Percentiles rank a stretch among this genome's conserved stretches.
phyloP scores from a whole-genome alignment of 306 rosid genomes.

The Calophaca sinica region DNA sequence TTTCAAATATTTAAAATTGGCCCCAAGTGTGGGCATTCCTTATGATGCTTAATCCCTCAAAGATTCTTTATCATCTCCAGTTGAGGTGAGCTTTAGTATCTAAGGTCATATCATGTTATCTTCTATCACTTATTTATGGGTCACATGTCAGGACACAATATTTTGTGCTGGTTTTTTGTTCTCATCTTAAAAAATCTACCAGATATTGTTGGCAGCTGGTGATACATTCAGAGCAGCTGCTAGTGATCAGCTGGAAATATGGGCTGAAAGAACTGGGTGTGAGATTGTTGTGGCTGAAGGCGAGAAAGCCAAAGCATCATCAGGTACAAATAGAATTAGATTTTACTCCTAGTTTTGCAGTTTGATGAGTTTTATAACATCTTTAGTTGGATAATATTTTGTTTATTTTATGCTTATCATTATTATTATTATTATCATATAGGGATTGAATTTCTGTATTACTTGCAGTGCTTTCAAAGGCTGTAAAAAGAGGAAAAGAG shows the following conservation, averaged over 20 bases:
- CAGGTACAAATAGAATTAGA: slow-evolving; percentile 59
- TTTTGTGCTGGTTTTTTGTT: slow-evolving; percentile 36
- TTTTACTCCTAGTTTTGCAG: slow-evolving; percentile 13
- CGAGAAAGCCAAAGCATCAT: slow-evolving; percentile 85
- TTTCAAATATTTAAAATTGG: slow-evolving; percentile 24
- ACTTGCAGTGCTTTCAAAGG: slow-evolving; percentile 89
- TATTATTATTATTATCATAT: background rate
- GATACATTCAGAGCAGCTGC: slow-evolving; percentile 99
- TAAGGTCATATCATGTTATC: slow-evolving; percentile 22
- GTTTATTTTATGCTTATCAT: background rate
- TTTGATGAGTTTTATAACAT: slow-evolving; percentile 13
- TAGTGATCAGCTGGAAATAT: slow-evolving; percentile 94
- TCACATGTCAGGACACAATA: slow-evolving; percentile 19
- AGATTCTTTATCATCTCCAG: background rate
- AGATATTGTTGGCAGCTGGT: slow-evolving; percentile 98
- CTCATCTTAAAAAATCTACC: slow-evolving; percentile 46
- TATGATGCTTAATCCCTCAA: slow-evolving; percentile 15
- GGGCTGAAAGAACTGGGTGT: slow-evolving; percentile 98
- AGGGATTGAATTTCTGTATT: slow-evolving; percentile 50
- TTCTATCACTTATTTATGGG: slow-evolving; percentile 23
- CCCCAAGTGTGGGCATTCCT: slow-evolving; percentile 1
- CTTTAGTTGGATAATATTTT: background rate
- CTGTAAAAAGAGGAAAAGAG: slow-evolving; percentile 90
- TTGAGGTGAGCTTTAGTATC: slow-evolving; percentile 14
- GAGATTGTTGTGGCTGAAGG: slow-evolving; percentile 87